Evolutionary conservation across 768 basidiomycete genomes (phyloP).

Genomic region (Leccinum boreale): DNA sequence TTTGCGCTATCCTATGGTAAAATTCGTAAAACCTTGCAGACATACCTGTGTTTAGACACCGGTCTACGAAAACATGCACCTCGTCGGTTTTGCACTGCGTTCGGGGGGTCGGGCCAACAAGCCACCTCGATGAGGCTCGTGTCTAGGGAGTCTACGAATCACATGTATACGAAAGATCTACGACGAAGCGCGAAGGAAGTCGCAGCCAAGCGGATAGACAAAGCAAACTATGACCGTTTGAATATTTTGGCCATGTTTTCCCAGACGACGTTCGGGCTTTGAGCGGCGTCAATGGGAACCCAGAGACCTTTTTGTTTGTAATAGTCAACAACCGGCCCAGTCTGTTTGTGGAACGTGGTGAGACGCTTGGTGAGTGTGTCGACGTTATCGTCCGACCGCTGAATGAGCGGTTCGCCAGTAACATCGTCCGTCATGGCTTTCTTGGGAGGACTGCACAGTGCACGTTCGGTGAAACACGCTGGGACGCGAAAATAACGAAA

Average conservation of each 20-base stretch:
- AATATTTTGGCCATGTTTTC: slow-evolving; percentile 70
- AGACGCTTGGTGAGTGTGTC: slow-evolving; percentile 92
- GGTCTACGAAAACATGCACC: slow-evolving; percentile 6
- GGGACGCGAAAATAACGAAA: neutral
- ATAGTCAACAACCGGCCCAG: slow-evolving; percentile 93
- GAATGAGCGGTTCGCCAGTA: slow-evolving; percentile 93
- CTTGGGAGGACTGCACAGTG: slow-evolving; percentile 80
- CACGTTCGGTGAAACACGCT: slow-evolving; percentile 10
- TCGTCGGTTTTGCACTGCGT: neutral
- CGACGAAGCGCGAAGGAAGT: neutral
- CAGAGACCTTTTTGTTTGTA: slow-evolving; percentile 91
- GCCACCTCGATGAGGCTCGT: slow-evolving; percentile 3
- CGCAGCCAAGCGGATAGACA: neutral
- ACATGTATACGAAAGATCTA: slow-evolving; percentile 28
- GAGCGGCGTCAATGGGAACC: slow-evolving; percentile 90
- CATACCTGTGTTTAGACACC: slow-evolving; percentile 21
- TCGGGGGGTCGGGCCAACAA: neutral
- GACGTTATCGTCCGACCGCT: slow-evolving; percentile 97
- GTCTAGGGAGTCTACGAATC: slow-evolving; percentile 16
- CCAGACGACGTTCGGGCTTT: slow-evolving; percentile 92
- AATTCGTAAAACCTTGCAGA: slow-evolving; percentile 10
- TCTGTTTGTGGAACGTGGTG: slow-evolving; percentile 86
- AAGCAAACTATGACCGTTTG: slow-evolving; percentile 26
- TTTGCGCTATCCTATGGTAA: slow-evolving; percentile 4
- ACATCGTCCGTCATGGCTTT: slow-evolving; percentile 92